Evolutionary conservation across 2,329 filamentous ascomycete species (phyloP), one percentile per base, ranked within the genome.

Genomic region (Nemania abortiva): DNA sequence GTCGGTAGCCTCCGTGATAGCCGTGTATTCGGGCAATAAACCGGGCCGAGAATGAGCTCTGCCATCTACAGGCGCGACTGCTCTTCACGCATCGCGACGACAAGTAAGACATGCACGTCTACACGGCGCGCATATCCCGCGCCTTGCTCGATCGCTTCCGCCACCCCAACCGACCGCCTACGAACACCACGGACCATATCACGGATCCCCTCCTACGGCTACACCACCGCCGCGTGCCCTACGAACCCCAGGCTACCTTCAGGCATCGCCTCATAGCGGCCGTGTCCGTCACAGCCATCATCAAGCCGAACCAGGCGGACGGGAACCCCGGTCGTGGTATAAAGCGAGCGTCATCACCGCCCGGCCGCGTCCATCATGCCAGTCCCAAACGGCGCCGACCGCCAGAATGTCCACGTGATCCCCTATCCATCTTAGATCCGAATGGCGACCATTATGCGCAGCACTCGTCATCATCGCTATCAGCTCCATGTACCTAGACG

Each of bases 21-120:
- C n/a, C n/a, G n/a, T n/a, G n/a, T n/a, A n/a, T n/a, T n/a, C n/a
- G n/a, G n/a, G n/a, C n/a, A n/a, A n/a, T n/a, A n/a, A n/a, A n/a
- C n/a, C n/a, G n/a, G n/a, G n/a, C n/a, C n/a, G n/a, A n/a, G n/a
- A n/a, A n/a, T n/a, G n/a, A n/a, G n/a, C n/a, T n/a, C n/a, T n/a
- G n/a, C n/a, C n/a, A n/a, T n/a, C n/a, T n/a, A 52, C 42, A 65
- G 62, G 58, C 62, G 2, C 62, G 18, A 6, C 62, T 65, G 13
- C 45, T 65, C 2, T 65, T 65, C n/a, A 58, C 62, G 20, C 62
- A 52, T 6, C 42, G 55, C 53, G 45, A 58, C 5, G 54, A 58
- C 9, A 7, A 7, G 5, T n/a, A 65, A 11, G 24, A 55, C 56
- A 60, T 65, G 5, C 49, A 65, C 24, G 57, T 65, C 10, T 60